These are phyloP conservation scores for Bremia lactucae DNA, from an alignment of 352 stramenopile genomes.

Conservation along the genomic window DNA sequence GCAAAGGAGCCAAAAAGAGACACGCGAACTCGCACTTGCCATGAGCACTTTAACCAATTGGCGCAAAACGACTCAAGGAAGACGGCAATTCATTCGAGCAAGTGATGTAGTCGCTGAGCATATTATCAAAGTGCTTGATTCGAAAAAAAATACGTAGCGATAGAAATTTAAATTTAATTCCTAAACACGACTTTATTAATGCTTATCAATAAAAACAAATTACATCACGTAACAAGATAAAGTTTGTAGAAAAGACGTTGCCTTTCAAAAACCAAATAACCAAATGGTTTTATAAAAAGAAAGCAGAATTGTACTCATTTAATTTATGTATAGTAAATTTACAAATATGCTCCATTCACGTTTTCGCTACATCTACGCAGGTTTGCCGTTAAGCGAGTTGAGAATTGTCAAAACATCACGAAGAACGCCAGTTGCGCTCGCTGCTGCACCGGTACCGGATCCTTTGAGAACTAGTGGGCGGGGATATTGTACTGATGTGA, in stretches of 20 bases:
- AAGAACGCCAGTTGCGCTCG: conserved; percentile 60
- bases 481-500: conserved; percentile 64
- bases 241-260: too few relatives aligned
- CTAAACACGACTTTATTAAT: too few relatives aligned
- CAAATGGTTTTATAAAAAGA: too few relatives aligned
- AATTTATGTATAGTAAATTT: too few relatives aligned
- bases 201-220: too few relatives aligned
- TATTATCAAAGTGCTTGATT: conserved; percentile 14
- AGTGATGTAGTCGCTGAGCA: conserved; percentile 37
- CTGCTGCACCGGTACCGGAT: conserved; percentile 43
- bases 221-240: too few relatives aligned
- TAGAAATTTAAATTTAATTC: too few relatives aligned
- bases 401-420: conserved; percentile 69
- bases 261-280: too few relatives aligned
- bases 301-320: too few relatives aligned
- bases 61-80: neutral
- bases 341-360: conserved; percentile 7
- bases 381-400: conserved; percentile 52
- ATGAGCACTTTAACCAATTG: conserved; percentile 28
- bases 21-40: conserved; percentile 13
- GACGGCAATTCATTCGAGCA: conserved; percentile 17
- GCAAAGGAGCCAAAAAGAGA: conserved; percentile 1
- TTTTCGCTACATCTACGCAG: too few relatives aligned
- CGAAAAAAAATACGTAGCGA: neutral
- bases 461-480: conserved; percentile 61